These are phyloP conservation scores for Misopates orontium DNA, from an alignment of 257 asterid species.

Conservation along the genomic window DNA sequence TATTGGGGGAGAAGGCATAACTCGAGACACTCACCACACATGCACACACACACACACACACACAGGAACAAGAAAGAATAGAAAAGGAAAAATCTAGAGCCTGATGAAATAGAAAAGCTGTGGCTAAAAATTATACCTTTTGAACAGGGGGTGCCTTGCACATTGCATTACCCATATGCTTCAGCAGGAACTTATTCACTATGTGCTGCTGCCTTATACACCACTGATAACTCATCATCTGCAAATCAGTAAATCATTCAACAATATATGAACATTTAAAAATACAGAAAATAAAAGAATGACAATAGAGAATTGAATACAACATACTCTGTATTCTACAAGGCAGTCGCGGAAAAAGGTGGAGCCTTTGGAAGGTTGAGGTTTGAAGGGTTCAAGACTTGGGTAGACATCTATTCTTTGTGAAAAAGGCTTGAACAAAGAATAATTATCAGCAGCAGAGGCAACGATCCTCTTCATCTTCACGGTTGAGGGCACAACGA, in stretches of 20 bases:
- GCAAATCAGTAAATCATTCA: no score
- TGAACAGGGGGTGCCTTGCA: conserved; percentile 59
- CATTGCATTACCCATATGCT: conserved; percentile 91
- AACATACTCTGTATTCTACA: no score
- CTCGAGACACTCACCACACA: not conserved
- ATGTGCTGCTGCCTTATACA: no score
- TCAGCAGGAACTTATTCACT: conserved; percentile 61
- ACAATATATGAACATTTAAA: no score
- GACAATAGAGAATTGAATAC: not conserved
- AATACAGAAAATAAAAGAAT: not conserved
- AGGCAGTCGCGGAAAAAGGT: no score
- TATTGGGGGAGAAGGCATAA: not conserved
- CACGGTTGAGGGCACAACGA: no score
- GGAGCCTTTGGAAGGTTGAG: no score
- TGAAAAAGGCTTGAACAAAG: conserved; percentile 66
- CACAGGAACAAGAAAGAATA: not conserved
- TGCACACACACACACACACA: not conserved
- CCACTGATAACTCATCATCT: no score
- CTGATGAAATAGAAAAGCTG: conserved; percentile 5
- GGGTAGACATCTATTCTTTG: no score
- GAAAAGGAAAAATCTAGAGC: conserved; percentile 13
- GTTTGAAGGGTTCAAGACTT: no score
- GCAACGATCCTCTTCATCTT: no score
- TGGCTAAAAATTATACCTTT: conserved; percentile 55
- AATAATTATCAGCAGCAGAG: no score